A percentile compares a stretch with the other conserved stretches of the same genome.
Conservation (phyloP, 305 asterid species). For the Nicotiana rustica region DNA sequence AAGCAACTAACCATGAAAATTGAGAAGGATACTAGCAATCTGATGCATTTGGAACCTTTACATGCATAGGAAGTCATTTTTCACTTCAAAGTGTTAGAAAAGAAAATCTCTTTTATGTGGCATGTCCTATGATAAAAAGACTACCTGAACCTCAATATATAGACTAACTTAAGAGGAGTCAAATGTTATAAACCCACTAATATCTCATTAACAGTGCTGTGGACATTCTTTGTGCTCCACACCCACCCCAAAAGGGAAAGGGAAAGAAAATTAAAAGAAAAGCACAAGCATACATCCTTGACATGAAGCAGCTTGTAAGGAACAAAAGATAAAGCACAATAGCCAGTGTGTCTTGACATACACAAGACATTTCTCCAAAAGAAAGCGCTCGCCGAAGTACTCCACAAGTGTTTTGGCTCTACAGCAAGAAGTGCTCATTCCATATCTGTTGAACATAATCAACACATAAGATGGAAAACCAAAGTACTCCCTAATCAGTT, state of each 20-base stretch:
- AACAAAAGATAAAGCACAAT: constrained; percentile 26
- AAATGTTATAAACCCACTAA: constrained; percentile 3
- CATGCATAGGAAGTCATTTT: neutral
- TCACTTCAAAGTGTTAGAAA: constrained; percentile 12
- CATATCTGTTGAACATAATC: constrained; percentile 64
- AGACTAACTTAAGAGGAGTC: constrained; percentile 23
- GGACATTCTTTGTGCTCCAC: constrained; percentile 1
- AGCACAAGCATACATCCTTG: constrained; percentile 24
- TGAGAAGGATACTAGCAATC: constrained; percentile 29
- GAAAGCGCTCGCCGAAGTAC: constrained; percentile 81
- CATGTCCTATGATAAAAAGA: constrained; percentile 8
- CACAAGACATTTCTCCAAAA: constrained; percentile 62
- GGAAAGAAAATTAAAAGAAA: neutral
- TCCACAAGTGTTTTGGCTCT: constrained; percentile 78
- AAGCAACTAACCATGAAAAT: neutral
- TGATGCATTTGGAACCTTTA: constrained; percentile 16
- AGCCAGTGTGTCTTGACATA: constrained; percentile 48
- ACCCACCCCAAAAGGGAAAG: neutral
- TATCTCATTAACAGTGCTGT: constrained; percentile 16
- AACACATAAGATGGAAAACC: constrained; percentile 37
- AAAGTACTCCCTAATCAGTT: constrained; percentile 19
- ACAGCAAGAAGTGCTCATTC: constrained; percentile 64
- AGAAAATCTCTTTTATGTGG: constrained; percentile 6
- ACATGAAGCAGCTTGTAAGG: constrained; percentile 18
- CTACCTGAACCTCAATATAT: neutral